Conservation (phyloP, 2,329 filamentous ascomycete genomes). For the Botryosphaeria dothidea region DNA sequence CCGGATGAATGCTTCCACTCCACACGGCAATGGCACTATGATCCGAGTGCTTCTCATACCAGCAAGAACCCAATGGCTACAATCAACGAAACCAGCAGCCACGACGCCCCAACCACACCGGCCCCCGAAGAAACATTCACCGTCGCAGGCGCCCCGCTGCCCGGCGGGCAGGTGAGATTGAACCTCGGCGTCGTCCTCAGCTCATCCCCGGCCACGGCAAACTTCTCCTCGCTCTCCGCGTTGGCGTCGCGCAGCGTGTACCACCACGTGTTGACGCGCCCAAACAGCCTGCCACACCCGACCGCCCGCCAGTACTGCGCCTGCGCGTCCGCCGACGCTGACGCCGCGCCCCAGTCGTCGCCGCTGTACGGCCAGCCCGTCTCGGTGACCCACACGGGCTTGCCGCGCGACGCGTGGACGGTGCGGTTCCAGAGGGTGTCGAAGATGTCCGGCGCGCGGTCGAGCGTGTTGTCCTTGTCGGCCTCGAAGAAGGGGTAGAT, state of each 20-base stretch:
- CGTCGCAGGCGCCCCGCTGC: conserved; percentile 22
- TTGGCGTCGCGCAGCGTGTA: conserved; percentile 44
- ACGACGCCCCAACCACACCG: too few species aligned
- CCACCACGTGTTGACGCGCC: conserved; percentile 37
- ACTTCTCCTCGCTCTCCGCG: conserved; percentile 60
- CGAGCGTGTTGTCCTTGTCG: conserved; percentile 31
- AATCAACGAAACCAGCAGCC: too few species aligned
- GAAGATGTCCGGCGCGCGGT: conserved; percentile 33
- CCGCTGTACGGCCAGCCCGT: conserved; percentile 22
- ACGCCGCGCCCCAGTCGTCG: conserved; percentile 5
- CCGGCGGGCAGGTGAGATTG: conserved; percentile 53
- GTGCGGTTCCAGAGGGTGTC: conserved; percentile 30
- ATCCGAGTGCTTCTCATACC: too few species aligned
- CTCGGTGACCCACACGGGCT: conserved; percentile 40
- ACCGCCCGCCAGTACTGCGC: conserved; percentile 17
- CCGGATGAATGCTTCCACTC: too few species aligned
- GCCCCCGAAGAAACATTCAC: conserved; percentile 22
- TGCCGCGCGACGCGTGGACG: conserved; percentile 25
- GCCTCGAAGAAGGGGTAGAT: background rate
- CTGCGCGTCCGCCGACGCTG: background rate
- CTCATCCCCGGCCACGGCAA: conserved; percentile 55
- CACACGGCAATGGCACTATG: too few species aligned
- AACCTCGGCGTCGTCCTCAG: conserved; percentile 54
- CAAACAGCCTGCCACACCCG: conserved; percentile 24
- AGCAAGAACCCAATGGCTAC: too few species aligned